phyloP scores from a whole-genome alignment of 371 early-diverging fungal species.

The Haplosporangium sp. region DNA sequence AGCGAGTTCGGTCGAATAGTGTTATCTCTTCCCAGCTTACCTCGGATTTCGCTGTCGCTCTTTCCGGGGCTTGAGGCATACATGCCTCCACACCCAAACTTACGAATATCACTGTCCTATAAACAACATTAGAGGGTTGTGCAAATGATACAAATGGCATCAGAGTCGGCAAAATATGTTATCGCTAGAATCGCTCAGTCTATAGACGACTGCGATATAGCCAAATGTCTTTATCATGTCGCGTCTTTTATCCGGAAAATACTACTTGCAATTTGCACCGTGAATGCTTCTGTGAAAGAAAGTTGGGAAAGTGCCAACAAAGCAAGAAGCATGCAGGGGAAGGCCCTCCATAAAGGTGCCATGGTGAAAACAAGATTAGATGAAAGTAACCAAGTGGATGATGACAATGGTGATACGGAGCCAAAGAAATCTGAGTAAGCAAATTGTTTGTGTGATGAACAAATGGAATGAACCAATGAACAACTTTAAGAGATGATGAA shows the following conservation, averaged over 20 bases:
- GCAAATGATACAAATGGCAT: too few species aligned
- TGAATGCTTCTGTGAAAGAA: constrained; percentile 36
- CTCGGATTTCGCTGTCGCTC: constrained; percentile 42
- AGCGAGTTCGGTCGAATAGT: background rate
- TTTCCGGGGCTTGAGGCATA: constrained; percentile 33
- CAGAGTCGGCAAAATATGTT: background rate
- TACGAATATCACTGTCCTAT: constrained; percentile 22
- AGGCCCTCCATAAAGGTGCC: constrained; percentile 26
- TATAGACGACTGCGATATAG: background rate
- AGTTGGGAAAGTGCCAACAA: constrained; percentile 22
- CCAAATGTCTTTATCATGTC: background rate
- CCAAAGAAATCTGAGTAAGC: background rate
- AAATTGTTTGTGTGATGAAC: background rate
- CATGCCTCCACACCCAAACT: constrained; percentile 43
- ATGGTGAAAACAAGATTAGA: constrained; percentile 13
- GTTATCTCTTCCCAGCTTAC: background rate
- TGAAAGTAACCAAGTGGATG: background rate
- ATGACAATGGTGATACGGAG: background rate
- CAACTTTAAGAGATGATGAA: background rate
- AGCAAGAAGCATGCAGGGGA: constrained; percentile 21
- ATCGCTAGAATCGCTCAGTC: background rate
- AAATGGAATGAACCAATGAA: background rate
- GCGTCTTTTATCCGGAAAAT: background rate
- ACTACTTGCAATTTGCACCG: constrained; percentile 21
- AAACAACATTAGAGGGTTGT: background rate